Evolutionary conservation across 208 protist genomes (phyloP).

Genomic region (Eutreptiella sp.): DNA sequence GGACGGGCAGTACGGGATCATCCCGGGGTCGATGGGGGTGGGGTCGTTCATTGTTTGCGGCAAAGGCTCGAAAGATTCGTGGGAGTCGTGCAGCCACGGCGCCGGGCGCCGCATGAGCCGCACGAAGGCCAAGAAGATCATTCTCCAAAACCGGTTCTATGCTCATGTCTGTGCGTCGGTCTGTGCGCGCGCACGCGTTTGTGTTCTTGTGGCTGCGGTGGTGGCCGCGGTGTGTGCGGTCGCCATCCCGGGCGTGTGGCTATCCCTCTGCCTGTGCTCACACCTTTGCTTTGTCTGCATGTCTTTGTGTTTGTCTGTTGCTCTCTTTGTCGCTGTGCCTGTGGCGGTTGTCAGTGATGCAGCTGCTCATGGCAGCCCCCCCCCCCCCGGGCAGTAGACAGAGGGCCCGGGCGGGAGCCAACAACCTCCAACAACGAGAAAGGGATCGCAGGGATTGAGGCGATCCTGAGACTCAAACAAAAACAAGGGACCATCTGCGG

Average conservation of each 20-base stretch:
- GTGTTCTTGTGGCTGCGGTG: background rate
- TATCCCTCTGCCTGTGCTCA: background rate
- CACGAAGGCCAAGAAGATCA: constrained; percentile 50
- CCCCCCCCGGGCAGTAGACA: no score
- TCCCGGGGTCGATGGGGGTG: constrained; percentile 76
- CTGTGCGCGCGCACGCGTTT: background rate
- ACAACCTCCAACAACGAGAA: no score
- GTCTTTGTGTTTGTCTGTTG: background rate
- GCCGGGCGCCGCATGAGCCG: constrained; percentile 63
- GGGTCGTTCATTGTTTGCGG: constrained; percentile 74
- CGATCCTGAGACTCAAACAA: no score
- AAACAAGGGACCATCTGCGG: no score
- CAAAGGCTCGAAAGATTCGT: constrained; percentile 58
- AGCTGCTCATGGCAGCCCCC: no score
- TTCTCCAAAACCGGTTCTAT: background rate
- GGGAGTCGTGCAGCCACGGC: constrained; percentile 69
- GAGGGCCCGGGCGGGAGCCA: no score
- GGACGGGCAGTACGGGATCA: constrained; percentile 63
- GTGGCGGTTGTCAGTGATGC: no score
- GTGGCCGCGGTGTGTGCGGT: background rate
- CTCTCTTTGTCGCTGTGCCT: no score
- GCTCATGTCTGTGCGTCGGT: background rate
- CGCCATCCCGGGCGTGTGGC: background rate
- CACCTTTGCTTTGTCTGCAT: background rate
- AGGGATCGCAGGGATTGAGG: no score